Base-by-base conservation (phyloP, 306 rosid species). In the Sesbania bispinosa region DNA sequence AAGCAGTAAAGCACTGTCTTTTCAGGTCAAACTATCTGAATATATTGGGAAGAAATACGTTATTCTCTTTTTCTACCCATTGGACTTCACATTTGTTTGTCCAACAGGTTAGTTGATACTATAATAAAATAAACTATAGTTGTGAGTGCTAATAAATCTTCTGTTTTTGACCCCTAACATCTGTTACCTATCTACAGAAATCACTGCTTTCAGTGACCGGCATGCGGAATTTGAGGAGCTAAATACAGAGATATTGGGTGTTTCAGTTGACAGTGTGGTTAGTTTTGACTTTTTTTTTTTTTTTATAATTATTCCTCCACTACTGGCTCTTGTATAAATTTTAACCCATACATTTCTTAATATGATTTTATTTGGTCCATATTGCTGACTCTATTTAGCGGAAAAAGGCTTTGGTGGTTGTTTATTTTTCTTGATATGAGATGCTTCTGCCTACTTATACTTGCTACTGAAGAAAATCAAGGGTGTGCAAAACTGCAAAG, bases 21-120 rank as follows among this genome's bases (percentile, higher is more conserved):
- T 61, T 75, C 95, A 94, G 99, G 99, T 94, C 58, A 94, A 89
- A 64, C 88, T 94, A 21, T 94, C 99, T 8, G 91, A 94, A 7
- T 94, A 94, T 72, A 90, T 94, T 81, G 98, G 98, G 45, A 94
- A 94, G 87, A 94, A 94, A 82, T 90, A 94, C 68, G 97, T 94
- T 79, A 75, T 94, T 77, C 98, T 90, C 65, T 94, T 94, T 84
- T 94, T 90, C 91, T 94, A 90, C 79, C 98, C 98, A 4, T 77
- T 94, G 89, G 98, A 94, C 81, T 94, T 94, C 84, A 94, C 98
- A 23, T 94, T 94, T 80, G 98, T 94, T 67, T 94, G 98, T 39
- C 98, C 98, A 3, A 94, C 98, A 74, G 97, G 98, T 90, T 75
- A 57, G 88, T 59, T 67, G 19, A 14, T 30, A 7, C 8, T 52